Base-by-base conservation (phyloP, 495 filamentous ascomycete genomes). In the Bathelium albidoporum region DNA sequence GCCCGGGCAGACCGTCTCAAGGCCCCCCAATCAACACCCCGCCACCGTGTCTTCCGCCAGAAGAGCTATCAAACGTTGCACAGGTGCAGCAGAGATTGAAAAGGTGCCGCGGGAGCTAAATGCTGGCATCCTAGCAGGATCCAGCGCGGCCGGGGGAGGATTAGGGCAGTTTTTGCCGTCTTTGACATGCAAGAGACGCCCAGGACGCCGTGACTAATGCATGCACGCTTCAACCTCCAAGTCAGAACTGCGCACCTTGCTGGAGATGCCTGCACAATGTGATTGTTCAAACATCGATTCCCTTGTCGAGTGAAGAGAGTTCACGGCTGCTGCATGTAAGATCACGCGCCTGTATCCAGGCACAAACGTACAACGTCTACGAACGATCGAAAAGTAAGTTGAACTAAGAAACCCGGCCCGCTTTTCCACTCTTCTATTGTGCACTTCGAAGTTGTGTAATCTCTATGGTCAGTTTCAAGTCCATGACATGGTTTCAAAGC, bases 41-140 rank as follows among this genome's bases (percentile, higher is more conserved):
- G 24, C 49, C 49, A 55, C 49, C 5, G 24, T 26, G 29, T 10
- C 49, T 16, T 26, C 5, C 24, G 29, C 24, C 49, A 55, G 49
- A 55, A 55, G n/a, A n/a, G 49, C 49, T 26, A 26, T 55, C 49
- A 55, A 28, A 55, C 49, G 49, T 55, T 55, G 12, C 49, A 55
- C 49, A 49, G 12, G 12, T 29, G 49, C 20, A 20, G 22, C 7
- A 16, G 9, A 28, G 24, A 7, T 26, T 20, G 24, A 29, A 14
- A 39, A 14, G 14, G 29, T n/a, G 16, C 9, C 20, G 9, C 49
- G 20, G 49, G 49, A 55, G 49, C 20, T 29, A 55, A 9, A 49
- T 16, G 5, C 5, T 20, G 34, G 5, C 5, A 49, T 49, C 44
- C 44, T 49, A 49, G 44, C 5, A 5, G 44, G 49, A 29, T 29